Evolutionary conservation across 1,284 basidiomycete species (phyloP), one percentile per base, ranked within the genome.

Genomic region (Trichosporon ovoides): DNA sequence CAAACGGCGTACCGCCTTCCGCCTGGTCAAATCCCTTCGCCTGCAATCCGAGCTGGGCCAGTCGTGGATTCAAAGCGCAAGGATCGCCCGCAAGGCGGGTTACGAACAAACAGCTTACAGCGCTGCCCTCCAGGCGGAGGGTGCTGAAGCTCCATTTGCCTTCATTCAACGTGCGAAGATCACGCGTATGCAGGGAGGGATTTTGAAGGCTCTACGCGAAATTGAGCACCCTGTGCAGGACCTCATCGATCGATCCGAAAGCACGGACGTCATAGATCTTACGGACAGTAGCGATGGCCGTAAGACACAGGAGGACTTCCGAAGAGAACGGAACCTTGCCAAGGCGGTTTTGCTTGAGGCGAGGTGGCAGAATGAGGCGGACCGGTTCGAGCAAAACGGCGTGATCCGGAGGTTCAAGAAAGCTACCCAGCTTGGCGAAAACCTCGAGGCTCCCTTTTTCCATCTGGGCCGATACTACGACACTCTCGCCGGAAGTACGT

Each of bases 51-150:
- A 89, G 65, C 84, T 93, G 35, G 89, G 91, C 2, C 83, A 83
- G 53, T 85, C 90, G 1, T 99, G 96, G 96, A 83, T 98, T 14
- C 82, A 85, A 18, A 97, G 90, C 57, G 88, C 94, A 16, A 98
- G 96, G 73, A 93, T 94, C 60, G 95, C 96, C 13, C 83, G 96
- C 52, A 97, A 96, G 72, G 90, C 93, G 0, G 89, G 90, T 0
- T 95, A 98, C 74, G 87, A 85, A 80, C 96, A 98, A 78, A 97
- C 95, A 0, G 93, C 96, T 3, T 99, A 98, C 73, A 97, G 90
- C 68, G 94, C 96, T 1, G 86, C 91, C 56, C 82, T 99, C 0
- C 96, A 98, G 76, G 91, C 93, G 0, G 84, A 86, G 57, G 87
- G 92, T 70, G 83, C 82, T 63, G 82, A 85, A 34, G 84, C 87